A percentile compares a stretch with the other conserved stretches of the same genome.
phyloP scores from a whole-genome alignment of 306 rosid genomes.

The Fragaria nilgerrensis region DNA sequence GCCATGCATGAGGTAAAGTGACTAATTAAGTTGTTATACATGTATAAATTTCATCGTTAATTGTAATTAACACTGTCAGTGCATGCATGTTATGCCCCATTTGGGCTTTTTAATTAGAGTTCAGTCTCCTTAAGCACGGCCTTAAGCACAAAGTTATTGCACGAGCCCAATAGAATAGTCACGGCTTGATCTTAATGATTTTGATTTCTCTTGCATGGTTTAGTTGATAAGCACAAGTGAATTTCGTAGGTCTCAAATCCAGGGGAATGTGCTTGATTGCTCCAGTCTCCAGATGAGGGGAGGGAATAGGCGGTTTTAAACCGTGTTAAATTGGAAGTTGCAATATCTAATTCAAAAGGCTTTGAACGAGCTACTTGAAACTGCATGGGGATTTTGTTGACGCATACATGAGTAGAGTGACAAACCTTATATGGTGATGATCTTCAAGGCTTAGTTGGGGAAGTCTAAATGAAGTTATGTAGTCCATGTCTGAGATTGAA shows the following conservation, averaged over 20 bases:
- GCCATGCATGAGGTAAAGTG: not conserved
- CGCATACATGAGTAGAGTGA: not conserved
- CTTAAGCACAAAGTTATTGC: not conserved
- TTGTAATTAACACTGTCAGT: no score
- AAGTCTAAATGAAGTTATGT: not conserved
- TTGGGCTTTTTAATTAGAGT: not conserved
- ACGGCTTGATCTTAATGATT: not conserved
- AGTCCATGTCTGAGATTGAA: not conserved
- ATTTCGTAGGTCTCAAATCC: no score
- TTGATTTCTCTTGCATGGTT: no score
- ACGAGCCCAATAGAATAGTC: not conserved
- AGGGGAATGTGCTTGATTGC: no score
- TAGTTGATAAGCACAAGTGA: no score
- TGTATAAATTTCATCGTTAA: no score
- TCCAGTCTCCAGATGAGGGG: no score
- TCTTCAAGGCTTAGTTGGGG: not conserved
- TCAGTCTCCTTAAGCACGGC: not conserved
- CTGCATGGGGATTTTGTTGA: not conserved
- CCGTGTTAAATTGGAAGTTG: no score
- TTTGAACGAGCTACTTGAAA: not conserved
- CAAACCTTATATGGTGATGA: not conserved
- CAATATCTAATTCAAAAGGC: no score
- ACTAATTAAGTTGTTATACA: no score
- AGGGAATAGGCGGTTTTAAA: no score
- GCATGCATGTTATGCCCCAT: no score